Evolutionary conservation across 2,329 filamentous ascomycete genomes (phyloP).

Genomic region (Verticillium isaacii): DNA sequence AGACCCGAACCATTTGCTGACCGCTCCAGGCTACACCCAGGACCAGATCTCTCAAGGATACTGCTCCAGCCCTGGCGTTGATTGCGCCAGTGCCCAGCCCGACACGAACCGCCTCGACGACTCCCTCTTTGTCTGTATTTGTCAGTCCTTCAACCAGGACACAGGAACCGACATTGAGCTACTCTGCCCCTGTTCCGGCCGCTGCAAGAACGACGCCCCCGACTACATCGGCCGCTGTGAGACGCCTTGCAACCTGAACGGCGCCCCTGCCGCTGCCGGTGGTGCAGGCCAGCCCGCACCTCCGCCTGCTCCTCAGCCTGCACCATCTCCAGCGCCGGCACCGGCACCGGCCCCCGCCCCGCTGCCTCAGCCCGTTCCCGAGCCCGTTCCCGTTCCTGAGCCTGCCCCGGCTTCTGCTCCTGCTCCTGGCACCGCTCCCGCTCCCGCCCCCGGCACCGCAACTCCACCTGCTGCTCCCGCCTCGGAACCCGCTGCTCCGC

Average conservation of each 20-base stretch:
- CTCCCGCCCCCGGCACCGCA: background rate
- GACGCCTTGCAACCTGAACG: slow-evolving; percentile 29
- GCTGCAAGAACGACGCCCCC: slow-evolving; percentile 31
- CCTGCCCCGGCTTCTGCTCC: background rate
- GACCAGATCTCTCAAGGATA: slow-evolving; percentile 28
- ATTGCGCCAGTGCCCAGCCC: slow-evolving; percentile 24
- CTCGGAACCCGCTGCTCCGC: background rate
- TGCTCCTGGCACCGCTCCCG: background rate
- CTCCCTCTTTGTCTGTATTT: slow-evolving; percentile 33
- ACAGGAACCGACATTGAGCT: slow-evolving; percentile 28
- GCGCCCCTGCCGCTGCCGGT: slow-evolving; percentile 15
- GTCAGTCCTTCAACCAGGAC: slow-evolving; percentile 23
- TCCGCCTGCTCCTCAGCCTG: background rate
- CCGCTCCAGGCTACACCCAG: slow-evolving; percentile 7
- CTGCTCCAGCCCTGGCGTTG: slow-evolving; percentile 30
- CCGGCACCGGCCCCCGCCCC: background rate
- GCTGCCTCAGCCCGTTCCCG: background rate
- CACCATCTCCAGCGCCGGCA: background rate
- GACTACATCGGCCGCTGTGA: slow-evolving; percentile 34
- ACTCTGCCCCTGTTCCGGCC: slow-evolving; percentile 31
- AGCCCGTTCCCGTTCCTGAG: background rate
- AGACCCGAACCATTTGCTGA: background rate
- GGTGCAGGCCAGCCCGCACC: background rate
- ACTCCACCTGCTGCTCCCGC: too few species aligned
- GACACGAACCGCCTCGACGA: slow-evolving; percentile 19